A percentile compares a stretch with the other conserved stretches of the same genome.
These are phyloP conservation scores for Rhodomyrtus psidioides DNA, from an alignment of 441 rosid genomes.

Conservation along the genomic window DNA sequence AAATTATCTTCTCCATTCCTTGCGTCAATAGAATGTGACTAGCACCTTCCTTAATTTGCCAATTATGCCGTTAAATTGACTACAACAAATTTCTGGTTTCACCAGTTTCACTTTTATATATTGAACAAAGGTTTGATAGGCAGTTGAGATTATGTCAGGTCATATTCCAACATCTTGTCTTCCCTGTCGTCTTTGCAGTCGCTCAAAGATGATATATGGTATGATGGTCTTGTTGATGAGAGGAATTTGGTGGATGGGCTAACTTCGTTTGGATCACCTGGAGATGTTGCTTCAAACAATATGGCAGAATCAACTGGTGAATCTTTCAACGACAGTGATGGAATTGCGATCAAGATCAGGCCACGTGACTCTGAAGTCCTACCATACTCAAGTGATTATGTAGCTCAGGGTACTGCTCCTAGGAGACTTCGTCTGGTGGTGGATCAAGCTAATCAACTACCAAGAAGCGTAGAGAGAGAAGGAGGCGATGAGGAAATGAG, in stretches of 20 bases:
- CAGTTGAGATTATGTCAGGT: background rate
- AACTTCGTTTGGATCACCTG: conserved; percentile 19
- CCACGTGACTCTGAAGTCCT: conserved; percentile 4
- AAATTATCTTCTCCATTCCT: background rate
- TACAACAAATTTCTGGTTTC: background rate
- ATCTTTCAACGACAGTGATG: background rate
- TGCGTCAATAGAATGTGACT: background rate
- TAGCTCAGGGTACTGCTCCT: conserved; percentile 9
- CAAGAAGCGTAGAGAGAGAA: background rate
- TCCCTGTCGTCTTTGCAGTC: background rate
- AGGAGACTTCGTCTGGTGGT: conserved; percentile 3
- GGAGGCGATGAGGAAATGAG: background rate
- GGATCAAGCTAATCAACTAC: background rate
- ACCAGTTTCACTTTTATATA: background rate
- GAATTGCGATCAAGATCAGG: conserved; percentile 2
- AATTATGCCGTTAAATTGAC: background rate
- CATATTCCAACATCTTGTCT: background rate
- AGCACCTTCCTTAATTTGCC: background rate
- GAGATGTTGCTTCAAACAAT: conserved; percentile 13
- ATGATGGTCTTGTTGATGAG: background rate
- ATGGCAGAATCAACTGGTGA: conserved; percentile 18
- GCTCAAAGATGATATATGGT: background rate
- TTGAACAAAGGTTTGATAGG: background rate
- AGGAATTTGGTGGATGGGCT: background rate
- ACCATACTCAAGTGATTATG: background rate